Conservation (phyloP, 2,329 filamentous ascomycete genomes). For the Pseudogymnoascus sp. region DNA sequence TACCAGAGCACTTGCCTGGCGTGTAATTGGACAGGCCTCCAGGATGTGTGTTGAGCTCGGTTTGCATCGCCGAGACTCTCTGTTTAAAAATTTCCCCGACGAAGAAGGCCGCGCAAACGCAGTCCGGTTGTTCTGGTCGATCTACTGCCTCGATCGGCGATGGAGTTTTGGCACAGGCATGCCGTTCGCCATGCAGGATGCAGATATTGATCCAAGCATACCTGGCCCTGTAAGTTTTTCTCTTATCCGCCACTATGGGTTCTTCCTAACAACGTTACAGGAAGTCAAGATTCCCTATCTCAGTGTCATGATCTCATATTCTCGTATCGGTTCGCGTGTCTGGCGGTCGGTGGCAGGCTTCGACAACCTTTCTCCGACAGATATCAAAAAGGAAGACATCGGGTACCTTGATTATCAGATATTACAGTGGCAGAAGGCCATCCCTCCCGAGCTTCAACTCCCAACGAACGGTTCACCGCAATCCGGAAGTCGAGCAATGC, state of each 20-base stretch:
- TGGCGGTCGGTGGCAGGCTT: slow-evolving; percentile 73
- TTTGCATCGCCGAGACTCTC: slow-evolving; percentile 69
- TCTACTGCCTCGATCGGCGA: slow-evolving; percentile 75
- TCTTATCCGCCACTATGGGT: slow-evolving; percentile 17
- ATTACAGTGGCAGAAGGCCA: slow-evolving; percentile 73
- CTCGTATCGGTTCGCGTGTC: slow-evolving; percentile 73
- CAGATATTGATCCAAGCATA: slow-evolving; percentile 72
- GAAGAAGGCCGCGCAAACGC: slow-evolving; percentile 61
- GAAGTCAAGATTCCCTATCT: slow-evolving; percentile 52
- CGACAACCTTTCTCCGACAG: slow-evolving; percentile 35
- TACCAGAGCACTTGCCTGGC: slow-evolving; percentile 61
- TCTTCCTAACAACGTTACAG: slow-evolving; percentile 10
- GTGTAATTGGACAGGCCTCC: slow-evolving; percentile 74
- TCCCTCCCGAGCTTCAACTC: slow-evolving; percentile 59
- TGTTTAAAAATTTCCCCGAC: slow-evolving; percentile 58
- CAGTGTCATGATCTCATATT: slow-evolving; percentile 77
- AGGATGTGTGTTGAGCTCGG: slow-evolving; percentile 75
- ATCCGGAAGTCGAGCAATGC: slow-evolving; percentile 39
- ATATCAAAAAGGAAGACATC: slow-evolving; percentile 66
- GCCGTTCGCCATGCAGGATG: slow-evolving; percentile 76
- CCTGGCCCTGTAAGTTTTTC: slow-evolving; percentile 62
- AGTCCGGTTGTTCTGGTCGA: slow-evolving; percentile 73
- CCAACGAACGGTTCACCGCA: slow-evolving; percentile 36
- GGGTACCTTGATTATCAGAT: slow-evolving; percentile 76
- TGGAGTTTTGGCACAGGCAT: slow-evolving; percentile 89